Base-by-base conservation (phyloP, 352 stramenopile species). In the Globisporangium megalacanthum region DNA sequence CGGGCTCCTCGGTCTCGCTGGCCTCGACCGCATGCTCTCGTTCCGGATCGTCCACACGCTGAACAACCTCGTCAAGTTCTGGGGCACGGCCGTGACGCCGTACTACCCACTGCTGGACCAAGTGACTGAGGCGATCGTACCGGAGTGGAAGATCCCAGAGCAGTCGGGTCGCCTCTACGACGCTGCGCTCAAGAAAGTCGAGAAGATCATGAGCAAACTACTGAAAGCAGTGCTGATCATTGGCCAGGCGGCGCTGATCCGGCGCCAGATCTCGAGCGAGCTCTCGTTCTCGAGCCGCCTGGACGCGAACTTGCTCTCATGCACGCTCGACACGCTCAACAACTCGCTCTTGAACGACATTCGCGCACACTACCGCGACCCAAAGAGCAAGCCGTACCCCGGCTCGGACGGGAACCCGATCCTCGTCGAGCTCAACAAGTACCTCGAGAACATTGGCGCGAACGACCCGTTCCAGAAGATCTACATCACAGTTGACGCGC, bases 61-160 rank as follows among this genome's bases (percentile, higher is more conserved):
- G 13, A 96, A 97, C 73, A 94, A 93, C 48, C 86, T 97, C 61
- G 82, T 98, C 46, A 97, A 97, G 66, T 97, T 95, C 67, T 98
- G 91, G 79, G 80, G 73, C 3, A 86, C 85, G 15, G 84, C 87
- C 8, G 88, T 97, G 37, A 88, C 82, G 51, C 91, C 90, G 37
- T 96, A 97, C 64, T 94, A 79, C 52, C 77, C 87, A 10, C 70
- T 97, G 3, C 61, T 98, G 17, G 86, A 97, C 49, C 86, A 97
- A 45, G 59, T 98, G 14, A 77, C 77, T 0, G 84, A 66, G n/a
- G 90, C 75, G 17, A 72, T 97, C 45, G 78, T 83, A 44, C 89
- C 91, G 2, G 80, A 96, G 60, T 96, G 88, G 84, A 92, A 94
- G 62, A 81, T 96, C 48, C 88, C 88, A 0, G 69, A 89, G 20